Percentiles rank a stretch among this genome's conserved stretches.
phyloP scores from a whole-genome alignment of 140 eudicot genomes.

The Anethum foeniculum region DNA sequence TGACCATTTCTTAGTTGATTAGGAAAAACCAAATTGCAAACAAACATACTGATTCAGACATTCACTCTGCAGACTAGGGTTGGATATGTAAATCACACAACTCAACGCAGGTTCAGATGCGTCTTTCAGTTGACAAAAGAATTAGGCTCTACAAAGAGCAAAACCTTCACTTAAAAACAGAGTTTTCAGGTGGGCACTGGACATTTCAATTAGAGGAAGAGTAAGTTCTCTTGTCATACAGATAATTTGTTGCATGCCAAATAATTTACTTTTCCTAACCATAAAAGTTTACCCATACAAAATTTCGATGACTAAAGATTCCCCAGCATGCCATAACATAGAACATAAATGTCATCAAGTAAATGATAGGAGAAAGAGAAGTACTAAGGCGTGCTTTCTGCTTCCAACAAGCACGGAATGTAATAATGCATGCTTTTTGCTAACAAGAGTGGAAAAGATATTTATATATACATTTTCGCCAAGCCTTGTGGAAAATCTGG shows the following conservation, averaged over 20 bases:
- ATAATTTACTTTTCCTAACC: not conserved
- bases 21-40: not conserved
- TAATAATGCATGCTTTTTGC: not conserved
- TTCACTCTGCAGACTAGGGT: not conserved
- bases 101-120: not conserved
- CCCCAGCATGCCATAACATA: not conserved
- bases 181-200: not conserved
- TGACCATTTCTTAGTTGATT: not conserved
- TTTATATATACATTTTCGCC: no score
- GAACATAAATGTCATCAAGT: not conserved
- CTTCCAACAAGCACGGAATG: not conserved
- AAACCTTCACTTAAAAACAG: not conserved
- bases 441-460: not conserved
- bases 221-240: not conserved
- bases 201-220: not conserved
- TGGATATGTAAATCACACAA: not conserved
- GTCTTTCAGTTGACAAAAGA: not conserved
- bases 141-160: not conserved
- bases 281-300: not conserved
- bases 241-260: not conserved
- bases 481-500: no score
- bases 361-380: not conserved
- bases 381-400: not conserved
- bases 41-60: not conserved
- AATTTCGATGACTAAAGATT: not conserved